phyloP scores from a whole-genome alignment of 2,329 filamentous ascomycete species.

The Sclerotinia glacialis region DNA sequence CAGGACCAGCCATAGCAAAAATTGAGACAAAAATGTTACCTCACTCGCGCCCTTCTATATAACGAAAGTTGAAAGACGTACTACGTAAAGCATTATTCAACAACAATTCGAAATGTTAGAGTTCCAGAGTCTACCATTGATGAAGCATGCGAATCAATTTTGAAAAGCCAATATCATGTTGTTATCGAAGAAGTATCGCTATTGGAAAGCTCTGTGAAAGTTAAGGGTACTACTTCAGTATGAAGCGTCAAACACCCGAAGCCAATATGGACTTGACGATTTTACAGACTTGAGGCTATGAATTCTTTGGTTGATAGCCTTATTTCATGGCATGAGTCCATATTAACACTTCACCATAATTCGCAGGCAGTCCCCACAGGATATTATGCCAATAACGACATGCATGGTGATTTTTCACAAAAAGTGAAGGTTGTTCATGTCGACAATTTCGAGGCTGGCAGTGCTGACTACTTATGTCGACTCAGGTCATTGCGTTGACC shows the following conservation, averaged over 20 bases:
- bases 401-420: constrained; percentile 19
- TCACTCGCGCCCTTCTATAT: constrained; percentile 30
- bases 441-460: constrained; percentile 11
- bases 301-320: constrained; percentile 24
- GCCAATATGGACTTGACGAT: not conserved
- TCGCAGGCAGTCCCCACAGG: constrained; percentile 25
- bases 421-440: constrained; percentile 22
- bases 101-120: constrained; percentile 26
- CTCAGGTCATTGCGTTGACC: constrained; percentile 29
- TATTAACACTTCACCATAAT: constrained; percentile 7
- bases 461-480: not conserved
- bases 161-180: constrained; percentile 28
- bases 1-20: constrained; percentile 18
- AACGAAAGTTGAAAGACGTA: constrained; percentile 24
- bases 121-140: constrained; percentile 27
- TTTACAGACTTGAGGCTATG: constrained; percentile 27
- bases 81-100: constrained; percentile 26
- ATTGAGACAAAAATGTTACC: constrained; percentile 25
- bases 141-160: constrained; percentile 27
- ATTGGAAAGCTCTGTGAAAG: constrained; percentile 22
- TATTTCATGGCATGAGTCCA: not conserved
- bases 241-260: not conserved
- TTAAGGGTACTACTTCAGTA: constrained; percentile 26
- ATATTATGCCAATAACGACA: constrained; percentile 26
- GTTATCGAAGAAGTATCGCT: constrained; percentile 23